Evolutionary conservation across 1,284 basidiomycete genomes (phyloP).

Genomic region (Gomphus bonarii): DNA sequence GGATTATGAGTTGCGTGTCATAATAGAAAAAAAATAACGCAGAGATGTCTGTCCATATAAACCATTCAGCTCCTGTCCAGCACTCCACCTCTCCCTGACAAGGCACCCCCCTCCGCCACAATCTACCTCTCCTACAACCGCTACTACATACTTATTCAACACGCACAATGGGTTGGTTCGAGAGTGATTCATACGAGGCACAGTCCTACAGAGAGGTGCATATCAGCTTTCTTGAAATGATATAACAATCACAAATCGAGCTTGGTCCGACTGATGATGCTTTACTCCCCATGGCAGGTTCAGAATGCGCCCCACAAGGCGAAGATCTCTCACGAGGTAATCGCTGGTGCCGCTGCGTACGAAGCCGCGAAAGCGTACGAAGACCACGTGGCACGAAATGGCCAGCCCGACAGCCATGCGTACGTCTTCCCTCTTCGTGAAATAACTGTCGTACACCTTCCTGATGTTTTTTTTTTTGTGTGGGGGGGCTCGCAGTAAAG

Average conservation of each 20-base stretch:
- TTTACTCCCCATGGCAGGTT: neutral
- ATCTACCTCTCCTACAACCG: too few species aligned
- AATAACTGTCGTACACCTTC: neutral
- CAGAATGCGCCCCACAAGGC: conserved; percentile 33
- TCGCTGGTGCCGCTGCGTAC: conserved; percentile 9
- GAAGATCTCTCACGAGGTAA: conserved; percentile 48
- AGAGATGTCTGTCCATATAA: neutral
- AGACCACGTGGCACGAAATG: conserved; percentile 36
- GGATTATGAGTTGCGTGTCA: too few species aligned
- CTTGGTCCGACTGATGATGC: neutral
- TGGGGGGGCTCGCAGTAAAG: conserved; percentile 18
- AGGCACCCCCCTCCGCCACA: neutral
- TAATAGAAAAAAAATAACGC: too few species aligned
- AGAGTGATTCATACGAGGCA: neutral
- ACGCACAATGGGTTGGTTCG: neutral
- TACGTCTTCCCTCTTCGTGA: neutral
- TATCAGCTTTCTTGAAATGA: neutral
- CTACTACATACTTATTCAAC: neutral
- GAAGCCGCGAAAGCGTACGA: conserved; percentile 52
- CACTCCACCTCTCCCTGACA: neutral
- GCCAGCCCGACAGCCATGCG: conserved; percentile 31
- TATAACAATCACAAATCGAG: too few species aligned
- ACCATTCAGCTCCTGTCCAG: neutral
- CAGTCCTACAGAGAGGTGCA: neutral
- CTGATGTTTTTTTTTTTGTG: too few species aligned